These are phyloP conservation scores for Pouteria campechiana DNA, from an alignment of 179 eudicot genomes.

Conservation along the genomic window DNA sequence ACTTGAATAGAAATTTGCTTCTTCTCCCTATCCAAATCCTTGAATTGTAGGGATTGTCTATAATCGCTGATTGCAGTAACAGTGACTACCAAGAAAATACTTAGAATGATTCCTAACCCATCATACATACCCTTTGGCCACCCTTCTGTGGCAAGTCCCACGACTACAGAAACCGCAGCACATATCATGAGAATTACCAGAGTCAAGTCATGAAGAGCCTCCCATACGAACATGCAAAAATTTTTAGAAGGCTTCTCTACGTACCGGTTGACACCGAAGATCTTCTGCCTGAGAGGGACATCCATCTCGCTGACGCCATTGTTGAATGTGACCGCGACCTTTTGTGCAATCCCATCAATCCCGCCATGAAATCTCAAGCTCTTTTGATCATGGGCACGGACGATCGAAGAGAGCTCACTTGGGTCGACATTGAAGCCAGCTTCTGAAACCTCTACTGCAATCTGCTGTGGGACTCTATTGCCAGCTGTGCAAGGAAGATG, in stretches of 20 bases:
- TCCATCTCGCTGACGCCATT: conserved; percentile 28
- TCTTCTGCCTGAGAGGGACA: conserved; percentile 19
- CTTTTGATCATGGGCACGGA: conserved; percentile 26
- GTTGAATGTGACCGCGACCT: conserved; percentile 25
- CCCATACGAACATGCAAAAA: conserved; percentile 67
- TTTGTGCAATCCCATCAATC: conserved; percentile 36
- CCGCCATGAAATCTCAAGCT: conserved; percentile 40
- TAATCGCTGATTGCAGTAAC: conserved; percentile 82
- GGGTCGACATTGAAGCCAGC: conserved; percentile 57
- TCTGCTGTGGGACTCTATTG: conserved; percentile 14
- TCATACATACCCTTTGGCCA: conserved; percentile 84
- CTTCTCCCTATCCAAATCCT: conserved; percentile 66
- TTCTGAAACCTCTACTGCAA: conserved; percentile 36
- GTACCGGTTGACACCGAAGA: conserved; percentile 45
- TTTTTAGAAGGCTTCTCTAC: conserved; percentile 44
- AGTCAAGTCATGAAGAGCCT: conserved; percentile 68
- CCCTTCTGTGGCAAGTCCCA: conserved; percentile 73
- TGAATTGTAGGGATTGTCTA: conserved; percentile 71
- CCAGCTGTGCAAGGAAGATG: conserved; percentile 23
- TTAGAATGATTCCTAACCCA: conserved; percentile 59
- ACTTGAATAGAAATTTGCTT: conserved; percentile 48
- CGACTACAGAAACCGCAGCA: conserved; percentile 56
- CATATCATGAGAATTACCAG: conserved; percentile 66
- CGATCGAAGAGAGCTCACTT: conserved; percentile 48
- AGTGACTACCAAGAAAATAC: conserved; percentile 60